These are phyloP conservation scores for Neonothopanus nambi DNA, from an alignment of 1,284 basidiomycete species.

Conservation along the genomic window DNA sequence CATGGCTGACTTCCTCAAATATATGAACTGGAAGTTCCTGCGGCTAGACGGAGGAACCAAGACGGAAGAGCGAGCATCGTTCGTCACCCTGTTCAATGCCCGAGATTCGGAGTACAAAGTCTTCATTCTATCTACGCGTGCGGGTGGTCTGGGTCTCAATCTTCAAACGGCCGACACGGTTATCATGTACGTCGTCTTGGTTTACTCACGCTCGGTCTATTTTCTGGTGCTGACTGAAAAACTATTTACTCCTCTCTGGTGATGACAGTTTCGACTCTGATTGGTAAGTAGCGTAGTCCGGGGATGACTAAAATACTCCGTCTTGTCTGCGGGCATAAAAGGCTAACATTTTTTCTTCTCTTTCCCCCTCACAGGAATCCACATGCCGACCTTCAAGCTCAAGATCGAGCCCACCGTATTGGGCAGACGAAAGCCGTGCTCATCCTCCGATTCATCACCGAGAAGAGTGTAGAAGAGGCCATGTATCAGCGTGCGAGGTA, in stretches of 20 bases:
- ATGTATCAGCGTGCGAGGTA: slow-evolving; percentile 93
- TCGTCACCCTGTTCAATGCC: slow-evolving; percentile 97
- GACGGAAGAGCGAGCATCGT: slow-evolving; percentile 88
- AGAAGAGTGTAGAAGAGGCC: slow-evolving; percentile 97
- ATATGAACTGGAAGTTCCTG: slow-evolving; percentile 93
- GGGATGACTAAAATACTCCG: too few species aligned
- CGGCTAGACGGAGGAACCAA: slow-evolving; percentile 95
- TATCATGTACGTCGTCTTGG: slow-evolving; percentile 78
- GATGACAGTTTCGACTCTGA: slow-evolving; percentile 82
- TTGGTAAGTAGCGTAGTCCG: slow-evolving; percentile 50
- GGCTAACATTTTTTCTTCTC: slow-evolving; percentile 4
- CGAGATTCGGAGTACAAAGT: slow-evolving; percentile 95
- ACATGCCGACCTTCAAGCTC: slow-evolving; percentile 97
- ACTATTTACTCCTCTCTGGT: slow-evolving; percentile 4
- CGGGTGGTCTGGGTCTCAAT: slow-evolving; percentile 98
- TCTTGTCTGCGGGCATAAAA: background rate
- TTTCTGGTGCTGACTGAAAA: slow-evolving; percentile 9
- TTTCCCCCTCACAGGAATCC: slow-evolving; percentile 72
- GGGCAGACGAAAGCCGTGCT: slow-evolving; percentile 98
- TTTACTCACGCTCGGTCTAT: slow-evolving; percentile 2
- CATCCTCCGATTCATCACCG: slow-evolving; percentile 95
- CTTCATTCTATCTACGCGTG: slow-evolving; percentile 95
- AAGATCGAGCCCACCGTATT: slow-evolving; percentile 99
- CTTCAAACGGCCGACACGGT: slow-evolving; percentile 98
- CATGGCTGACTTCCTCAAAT: slow-evolving; percentile 93